These are phyloP conservation scores for Sutorius australiensis DNA, from an alignment of 768 basidiomycete genomes.

Conservation along the genomic window DNA sequence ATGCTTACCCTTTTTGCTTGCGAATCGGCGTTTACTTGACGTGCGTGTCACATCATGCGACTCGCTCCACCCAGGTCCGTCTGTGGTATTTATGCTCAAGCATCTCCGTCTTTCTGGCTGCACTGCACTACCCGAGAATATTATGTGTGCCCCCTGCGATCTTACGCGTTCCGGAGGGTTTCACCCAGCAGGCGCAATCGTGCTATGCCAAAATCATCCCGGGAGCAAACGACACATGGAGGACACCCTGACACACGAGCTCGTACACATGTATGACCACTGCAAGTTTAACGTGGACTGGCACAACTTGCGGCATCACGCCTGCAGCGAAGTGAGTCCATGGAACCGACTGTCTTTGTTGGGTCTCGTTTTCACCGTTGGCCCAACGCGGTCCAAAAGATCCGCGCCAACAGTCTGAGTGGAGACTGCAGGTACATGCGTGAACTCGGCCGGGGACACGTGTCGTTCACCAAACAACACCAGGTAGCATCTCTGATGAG, in stretches of 20 bases:
- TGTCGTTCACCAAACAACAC: slow-evolving; percentile 88
- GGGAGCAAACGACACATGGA: slow-evolving; percentile 85
- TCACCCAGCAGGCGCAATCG: slow-evolving; percentile 71
- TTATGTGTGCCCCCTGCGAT: slow-evolving; percentile 86
- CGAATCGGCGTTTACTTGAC: slow-evolving; percentile 9
- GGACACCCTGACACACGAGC: slow-evolving; percentile 88
- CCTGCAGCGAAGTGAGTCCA: slow-evolving; percentile 85
- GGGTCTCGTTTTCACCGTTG: background rate
- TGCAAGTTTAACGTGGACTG: slow-evolving; percentile 93
- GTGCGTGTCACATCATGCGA: background rate
- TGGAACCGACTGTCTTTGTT: background rate
- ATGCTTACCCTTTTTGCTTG: slow-evolving; percentile 4
- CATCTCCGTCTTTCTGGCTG: slow-evolving; percentile 78
- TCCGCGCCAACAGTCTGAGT: slow-evolving; percentile 89
- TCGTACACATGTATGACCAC: slow-evolving; percentile 94
- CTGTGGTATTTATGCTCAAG: slow-evolving; percentile 87
- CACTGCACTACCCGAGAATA: slow-evolving; percentile 63
- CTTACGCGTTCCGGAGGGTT: slow-evolving; percentile 76
- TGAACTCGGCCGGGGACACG: slow-evolving; percentile 74
- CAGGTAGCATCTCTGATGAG: slow-evolving; percentile 55
- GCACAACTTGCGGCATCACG: slow-evolving; percentile 87
- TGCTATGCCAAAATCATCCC: slow-evolving; percentile 84
- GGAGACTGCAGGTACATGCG: slow-evolving; percentile 89
- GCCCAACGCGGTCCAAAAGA: slow-evolving; percentile 52
- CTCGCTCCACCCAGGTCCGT: slow-evolving; percentile 55